Evolutionary conservation across 2,329 filamentous ascomycete genomes (phyloP), one percentile per base, ranked within the genome.

Genomic region (Aspergillus pseudoglaucus): DNA sequence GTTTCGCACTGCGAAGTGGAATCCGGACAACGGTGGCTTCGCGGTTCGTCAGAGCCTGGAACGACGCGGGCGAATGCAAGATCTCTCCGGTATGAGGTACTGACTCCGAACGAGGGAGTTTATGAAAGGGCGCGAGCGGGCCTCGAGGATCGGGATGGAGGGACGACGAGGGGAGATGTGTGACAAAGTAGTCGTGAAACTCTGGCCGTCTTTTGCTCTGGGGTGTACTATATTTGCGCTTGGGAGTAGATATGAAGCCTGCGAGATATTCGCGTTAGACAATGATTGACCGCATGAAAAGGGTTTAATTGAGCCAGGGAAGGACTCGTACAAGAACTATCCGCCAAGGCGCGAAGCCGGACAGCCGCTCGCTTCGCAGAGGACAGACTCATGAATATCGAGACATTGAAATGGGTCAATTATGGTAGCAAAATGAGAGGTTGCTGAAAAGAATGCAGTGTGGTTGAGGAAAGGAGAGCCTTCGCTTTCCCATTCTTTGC

Each of bases 171-270:
- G 93, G 91, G 1, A 98, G 80, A 67, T 96, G 89, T 7, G 93
- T 95, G 50, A 97, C 88, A 68, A 98, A 98, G 75, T 98, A 97
- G 59, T 94, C 90, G 73, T 96, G 90, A 68, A 97, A 97, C 53
- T 70, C 67, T 42, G 80, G 78, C 45, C 70, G 73, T 48, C 58
- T 61, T 25, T 50, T 47, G 17, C 44, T 47, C 32, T 45, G 44
- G 47, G 53, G 47, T 20, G 59, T 56, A 46, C 50, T 58, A 47
- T 63, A 59, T 42, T 53, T 51, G 41, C 60, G 60, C 45, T 51
- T 59, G 22, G 45, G 51, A 43, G 46, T 57, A 53, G 60, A 55
- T 40, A 65, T 61, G 49, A 67, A 66, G 53, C 60, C 70, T 72
- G 57, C 39, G 15, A n/a, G 14, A 7, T 35, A n/a, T n/a, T 35